These are phyloP conservation scores for Suhomyces pyralidae DNA, from an alignment of 805 yeast species.

Conservation along the genomic window DNA sequence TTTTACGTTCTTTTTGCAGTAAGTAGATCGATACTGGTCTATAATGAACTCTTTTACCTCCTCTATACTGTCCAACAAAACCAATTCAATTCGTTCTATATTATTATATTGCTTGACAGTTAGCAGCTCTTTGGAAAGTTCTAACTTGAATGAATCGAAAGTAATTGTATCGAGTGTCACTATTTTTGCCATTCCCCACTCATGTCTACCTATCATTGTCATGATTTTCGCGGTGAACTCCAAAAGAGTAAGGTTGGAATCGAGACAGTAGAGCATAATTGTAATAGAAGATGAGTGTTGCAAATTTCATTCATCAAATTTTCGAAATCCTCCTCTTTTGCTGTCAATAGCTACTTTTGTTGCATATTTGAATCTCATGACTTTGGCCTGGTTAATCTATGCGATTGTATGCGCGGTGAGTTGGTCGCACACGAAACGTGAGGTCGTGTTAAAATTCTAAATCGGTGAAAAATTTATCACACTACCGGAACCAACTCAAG, in stretches of 20 bases:
- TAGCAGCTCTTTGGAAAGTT: background rate
- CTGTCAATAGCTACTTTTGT: background rate
- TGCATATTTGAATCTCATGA: background rate
- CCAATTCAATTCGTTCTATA: background rate
- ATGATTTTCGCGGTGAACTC: background rate
- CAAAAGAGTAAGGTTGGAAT: background rate
- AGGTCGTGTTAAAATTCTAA: background rate
- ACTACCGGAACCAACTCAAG: background rate
- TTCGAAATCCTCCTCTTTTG: background rate
- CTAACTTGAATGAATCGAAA: background rate
- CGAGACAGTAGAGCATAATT: background rate
- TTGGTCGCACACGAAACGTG: background rate
- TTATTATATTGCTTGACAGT: background rate
- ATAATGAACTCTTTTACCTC: background rate
- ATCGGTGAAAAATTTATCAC: background rate
- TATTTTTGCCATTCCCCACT: background rate
- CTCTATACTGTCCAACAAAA: background rate
- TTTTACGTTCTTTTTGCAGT: background rate
- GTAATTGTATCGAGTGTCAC: background rate
- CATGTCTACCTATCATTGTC: background rate
- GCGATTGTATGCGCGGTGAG: background rate
- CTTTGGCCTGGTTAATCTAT: background rate
- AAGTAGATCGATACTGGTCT: background rate
- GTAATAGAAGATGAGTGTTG: background rate
- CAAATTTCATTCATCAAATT: background rate